These are phyloP conservation scores for Pueraria montana DNA, from an alignment of 306 rosid species.

Conservation along the genomic window DNA sequence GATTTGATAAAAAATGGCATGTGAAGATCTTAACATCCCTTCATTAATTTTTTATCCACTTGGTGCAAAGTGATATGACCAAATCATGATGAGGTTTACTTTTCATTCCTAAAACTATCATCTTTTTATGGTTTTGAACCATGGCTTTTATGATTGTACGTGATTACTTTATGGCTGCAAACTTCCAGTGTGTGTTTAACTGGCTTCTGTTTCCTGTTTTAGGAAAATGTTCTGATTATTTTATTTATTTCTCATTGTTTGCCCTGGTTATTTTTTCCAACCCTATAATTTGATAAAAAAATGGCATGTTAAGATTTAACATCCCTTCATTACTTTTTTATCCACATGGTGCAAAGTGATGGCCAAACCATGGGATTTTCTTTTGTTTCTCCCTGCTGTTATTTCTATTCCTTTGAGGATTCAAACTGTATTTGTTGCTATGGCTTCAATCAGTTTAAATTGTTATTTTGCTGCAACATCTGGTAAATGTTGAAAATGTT, in stretches of 20 bases:
- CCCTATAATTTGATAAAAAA: background rate
- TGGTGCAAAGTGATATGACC: conserved; percentile 15
- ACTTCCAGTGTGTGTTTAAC: background rate
- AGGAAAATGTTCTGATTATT: conserved; percentile 21
- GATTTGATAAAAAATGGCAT: background rate
- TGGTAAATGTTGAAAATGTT: background rate
- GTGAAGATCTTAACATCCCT: background rate
- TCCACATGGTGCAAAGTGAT: conserved; percentile 10
- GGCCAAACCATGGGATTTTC: background rate
- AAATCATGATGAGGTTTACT: background rate
- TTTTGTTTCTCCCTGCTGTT: conserved; percentile 21
- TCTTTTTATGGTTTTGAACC: background rate
- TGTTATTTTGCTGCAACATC: background rate
- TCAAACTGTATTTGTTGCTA: background rate
- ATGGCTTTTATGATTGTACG: background rate
- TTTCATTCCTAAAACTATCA: background rate
- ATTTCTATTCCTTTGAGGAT: background rate
- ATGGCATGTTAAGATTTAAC: background rate
- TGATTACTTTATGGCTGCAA: background rate
- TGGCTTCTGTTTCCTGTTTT: background rate
- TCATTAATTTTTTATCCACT: background rate
- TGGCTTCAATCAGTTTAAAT: background rate
- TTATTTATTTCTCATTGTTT: background rate
- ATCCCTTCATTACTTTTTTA: background rate
- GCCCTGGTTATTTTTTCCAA: background rate